Base-by-base conservation (phyloP, 2,329 filamentous ascomycete genomes). In the Colletotrichum sojae region DNA sequence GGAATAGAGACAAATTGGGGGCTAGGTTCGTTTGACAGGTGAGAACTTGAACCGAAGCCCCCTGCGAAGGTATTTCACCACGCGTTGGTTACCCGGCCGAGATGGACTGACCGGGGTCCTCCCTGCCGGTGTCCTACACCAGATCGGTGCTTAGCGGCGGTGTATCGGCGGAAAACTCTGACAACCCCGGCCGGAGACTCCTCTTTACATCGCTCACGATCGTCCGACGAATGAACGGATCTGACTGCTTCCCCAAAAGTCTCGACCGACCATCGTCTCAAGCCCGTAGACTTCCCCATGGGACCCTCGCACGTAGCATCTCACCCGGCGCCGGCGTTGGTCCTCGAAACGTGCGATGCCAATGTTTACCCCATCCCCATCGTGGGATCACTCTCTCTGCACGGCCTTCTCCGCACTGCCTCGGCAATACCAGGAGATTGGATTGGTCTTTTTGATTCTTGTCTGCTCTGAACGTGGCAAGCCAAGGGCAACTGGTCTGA, bases 191-290 rank as follows among this genome's bases (percentile, higher is more conserved):
- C 55, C 36, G 4, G 4, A 25, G 25, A 22, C 61, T 22, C 49
- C 6, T n/a, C 48, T 20, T 53, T 39, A 39, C 59, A 54, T 43
- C 48, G 49, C 49, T 49, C 49, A 66, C 55, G 48, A 56, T 52
- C 55, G 62, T 60, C 39, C 8, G 66, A 66, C 66, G 62, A 69
- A 69, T 66, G 49, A 66, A 31, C 20, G 62, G 31, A 18, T 51
- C 62, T 60, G 43, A 36, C 56, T 52, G 61, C 51, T 61, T 27
- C 66, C 66, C 66, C 66, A 52, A 66, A 69, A 52, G 62, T 69
- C 66, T 66, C 55, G 66, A 69, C 66, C 66, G 62, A 56, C 55
- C 62, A 45, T 66, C 51, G 62, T 45, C 56, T 40, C 43, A 56
- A 45, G 12, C 25, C 36, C 40, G 45, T 55, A 56, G 55, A 61